Evolutionary conservation across 2,329 filamentous ascomycete species (phyloP), one percentile per base, ranked within the genome.

Genomic region (Verticillium albo-atrum): DNA sequence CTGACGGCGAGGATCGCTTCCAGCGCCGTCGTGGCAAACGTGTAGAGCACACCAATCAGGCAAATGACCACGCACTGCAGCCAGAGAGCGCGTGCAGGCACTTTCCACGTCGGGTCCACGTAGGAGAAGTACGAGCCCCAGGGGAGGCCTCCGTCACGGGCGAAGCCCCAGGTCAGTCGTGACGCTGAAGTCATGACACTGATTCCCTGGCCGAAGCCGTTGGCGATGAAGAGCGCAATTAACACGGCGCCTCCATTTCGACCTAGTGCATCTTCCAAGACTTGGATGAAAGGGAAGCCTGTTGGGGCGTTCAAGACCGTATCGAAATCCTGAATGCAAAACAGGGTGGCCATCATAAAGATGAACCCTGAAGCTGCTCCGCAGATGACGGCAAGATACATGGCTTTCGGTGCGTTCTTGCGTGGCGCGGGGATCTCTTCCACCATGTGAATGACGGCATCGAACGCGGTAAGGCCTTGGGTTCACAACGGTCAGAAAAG

Each of bases 401-500:
- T 74, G 4, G 71, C 71, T 6, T 71, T 32, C 0, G 71, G 71
- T 0, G 73, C 71, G 25, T 72, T 68, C 0, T 69, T 67, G 17
- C 65, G 68, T 0, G 72, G 67, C 23, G 73, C 59, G 3, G 68
- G 72, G 20, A 74, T 64, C 30, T 74, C 72, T 28, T 74, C 72
- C 2, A 71, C 67, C 14, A 74, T 25, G 54, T 74, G 71, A 28
- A 68, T 71, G 0, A 72, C 70, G 0, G 72, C 70, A 17, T 74
- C 70, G 20, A 73, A 73, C 12, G 42, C 42, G 5, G 42, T 71
- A 7, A 82, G 60, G 50, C 76, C 69, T 82, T 82, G 79, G 30
- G 83, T 80, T 63, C 75, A 79, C 62, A 82, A 82, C 9, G 83
- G 71, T 52, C 79, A 82, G 42, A 79, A 70, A 65, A 85, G 84